Evolutionary conservation across 345 rosid species (phyloP), one percentile per base, ranked within the genome.

Genomic region (Tarenaya hassleriana): DNA sequence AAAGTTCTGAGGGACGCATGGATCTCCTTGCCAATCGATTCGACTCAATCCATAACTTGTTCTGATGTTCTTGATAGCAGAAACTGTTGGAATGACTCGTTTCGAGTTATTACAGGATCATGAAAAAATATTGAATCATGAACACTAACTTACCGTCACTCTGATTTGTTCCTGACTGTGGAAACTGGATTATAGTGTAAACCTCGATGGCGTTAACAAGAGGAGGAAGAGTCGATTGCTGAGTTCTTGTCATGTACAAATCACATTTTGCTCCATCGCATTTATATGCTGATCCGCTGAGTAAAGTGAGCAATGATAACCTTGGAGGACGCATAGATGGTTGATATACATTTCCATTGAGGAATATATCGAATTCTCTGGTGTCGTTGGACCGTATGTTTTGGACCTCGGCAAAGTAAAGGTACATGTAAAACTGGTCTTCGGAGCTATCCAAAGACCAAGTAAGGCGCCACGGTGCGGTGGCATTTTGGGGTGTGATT

Each of bases 1-100:
- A 24, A 48, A 56, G 7, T 4, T 51, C 32, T 29, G 34, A 33
- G 75, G 76, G 41, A 57, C 41, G 41, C 76, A 70, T 5, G 80
- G 80, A 62, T 78, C 84, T 52, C 84, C 84, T 55, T 75, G 76
- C 84, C 76, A 78, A 47, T 52, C 58, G 10, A 43, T 56, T 14
- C 47, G 34, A 44, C 58, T 51, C 42, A 72, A 7, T 7, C 60
- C 35, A 21, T 79, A 79, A 0, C 43, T 18, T n/a, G 65, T 56
- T 64, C 74, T 75, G 58, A 79, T 74, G 20, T 55, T 57, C 41
- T 10, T 62, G 2, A 82, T 62, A 8, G 79, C 73, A 40, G 33
- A 17, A 53, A 51, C 86, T 58, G 5, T n/a, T 21, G 33, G n/a
- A n/a, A n/a, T n/a, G n/a, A n/a, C n/a, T n/a, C n/a, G n/a, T n/a